Percentiles rank a stretch among this genome's conserved stretches.
phyloP scores from a whole-genome alignment of 495 filamentous ascomycete species.

The Daldinia bambusicola region DNA sequence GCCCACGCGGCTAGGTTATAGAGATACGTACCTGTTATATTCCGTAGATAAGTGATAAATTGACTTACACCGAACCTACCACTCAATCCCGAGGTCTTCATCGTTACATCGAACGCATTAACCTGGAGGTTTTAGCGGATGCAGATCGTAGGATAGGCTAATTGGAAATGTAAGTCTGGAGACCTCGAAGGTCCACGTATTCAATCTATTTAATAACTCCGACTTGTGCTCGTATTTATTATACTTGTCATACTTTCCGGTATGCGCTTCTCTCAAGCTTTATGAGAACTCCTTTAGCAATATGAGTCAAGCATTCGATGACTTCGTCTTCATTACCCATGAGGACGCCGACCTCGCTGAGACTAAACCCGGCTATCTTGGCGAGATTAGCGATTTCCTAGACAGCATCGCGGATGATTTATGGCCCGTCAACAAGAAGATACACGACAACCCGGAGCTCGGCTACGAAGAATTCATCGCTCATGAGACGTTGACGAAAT shows the following conservation, averaged over 20 bases:
- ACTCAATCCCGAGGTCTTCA: neutral
- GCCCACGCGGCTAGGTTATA: neutral
- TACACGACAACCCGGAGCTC: slow-evolving; percentile 70
- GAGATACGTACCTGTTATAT: neutral
- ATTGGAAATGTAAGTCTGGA: slow-evolving; percentile 23
- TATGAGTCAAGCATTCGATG: slow-evolving; percentile 39
- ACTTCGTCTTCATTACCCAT: slow-evolving; percentile 44
- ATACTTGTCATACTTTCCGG: neutral
- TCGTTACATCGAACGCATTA: slow-evolving; percentile 6
- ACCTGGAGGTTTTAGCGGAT: neutral
- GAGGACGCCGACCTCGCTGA: slow-evolving; percentile 35
- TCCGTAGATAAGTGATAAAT: neutral
- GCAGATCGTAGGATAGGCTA: slow-evolving; percentile 21
- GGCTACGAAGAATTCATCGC: slow-evolving; percentile 67
- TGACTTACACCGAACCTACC: neutral
- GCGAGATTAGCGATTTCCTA: slow-evolving; percentile 53
- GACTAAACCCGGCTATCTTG: slow-evolving; percentile 34
- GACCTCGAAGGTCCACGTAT: slow-evolving; percentile 30
- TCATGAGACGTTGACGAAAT: slow-evolving; percentile 66
- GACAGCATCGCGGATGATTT: slow-evolving; percentile 50
- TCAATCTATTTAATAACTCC: slow-evolving; percentile 20
- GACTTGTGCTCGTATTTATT: neutral
- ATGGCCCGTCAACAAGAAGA: slow-evolving; percentile 60
- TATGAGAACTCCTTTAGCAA: neutral
- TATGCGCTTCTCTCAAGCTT: neutral